Evolutionary conservation across 2,329 filamentous ascomycete species (phyloP), one percentile per base, ranked within the genome.

Genomic region (Fusarium compactum): DNA sequence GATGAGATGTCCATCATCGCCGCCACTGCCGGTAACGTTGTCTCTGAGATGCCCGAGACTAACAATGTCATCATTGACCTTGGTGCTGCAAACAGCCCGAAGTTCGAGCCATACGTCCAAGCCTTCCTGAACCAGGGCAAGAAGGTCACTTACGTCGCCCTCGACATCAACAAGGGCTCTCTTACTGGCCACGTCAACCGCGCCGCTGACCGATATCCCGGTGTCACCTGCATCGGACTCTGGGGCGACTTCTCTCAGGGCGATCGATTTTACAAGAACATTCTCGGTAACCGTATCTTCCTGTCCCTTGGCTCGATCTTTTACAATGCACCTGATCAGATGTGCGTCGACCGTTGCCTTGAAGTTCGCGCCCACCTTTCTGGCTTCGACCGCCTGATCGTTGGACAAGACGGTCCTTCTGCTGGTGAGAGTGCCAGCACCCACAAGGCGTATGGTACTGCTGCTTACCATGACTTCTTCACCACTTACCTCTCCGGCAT

Each of bases 201-300:
- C 7, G 61, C 66, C 2, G 66, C 73, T 8, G n/a, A 46, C 0
- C 30, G 9, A 0, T 76, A 72, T 16, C 70, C 71, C 0, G 3
- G n/a, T 1, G 22, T 76, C 10, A 15, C 46, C 0, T 67, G 46
- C 8, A 29, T 68, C 25, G 74, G 70, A 0, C 52, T 76, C 2
- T 74, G 68, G 71, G 74, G 74, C 0, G 65, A 51, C 15, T 74
- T 75, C n/a, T 34, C 71, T 2, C 45, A 76, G 6, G 73, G 67
- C 1, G 69, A 75, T 14, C 18, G 6, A 1, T 73, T 30, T 51
- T 75, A 67, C 14, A 0, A 40, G 3, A 24, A 50, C 8, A 70
- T 74, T 6, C 30, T 52, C 1, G 14, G 38, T 0, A 34, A 58
- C 2, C 58, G 62, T 0, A 55, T 76, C 4, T 76, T 74, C 45